Evolutionary conservation across 2,329 filamentous ascomycete genomes (phyloP), one percentile per base, ranked within the genome.

Genomic region (Epichloe glyceriae): DNA sequence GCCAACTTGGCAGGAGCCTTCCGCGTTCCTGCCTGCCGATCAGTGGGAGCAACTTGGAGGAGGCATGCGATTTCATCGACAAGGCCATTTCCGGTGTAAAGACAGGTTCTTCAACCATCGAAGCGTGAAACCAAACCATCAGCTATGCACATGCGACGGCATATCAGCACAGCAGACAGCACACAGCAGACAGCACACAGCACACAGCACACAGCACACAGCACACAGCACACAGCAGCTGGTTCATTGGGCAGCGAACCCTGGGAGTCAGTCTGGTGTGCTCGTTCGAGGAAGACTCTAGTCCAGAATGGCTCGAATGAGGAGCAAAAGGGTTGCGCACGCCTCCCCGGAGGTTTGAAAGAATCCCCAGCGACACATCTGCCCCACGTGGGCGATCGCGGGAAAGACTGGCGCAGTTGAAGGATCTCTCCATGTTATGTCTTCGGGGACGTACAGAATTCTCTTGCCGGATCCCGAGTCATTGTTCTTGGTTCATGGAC

Each of bases 21-120:
- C 35, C 35, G 15, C 14, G 1, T 37, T n/a, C 35, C 35, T n/a
- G 15, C 35, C 12, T 38, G 5, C 30, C 46, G 15, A 26, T 26
- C 26, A 3, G 26, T 26, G 0, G 26, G 26, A 26, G 26, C 26
- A 26, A 26, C 26, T 26, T 26, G 26, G 7, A 26, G 26, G 26
- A 26, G 1, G 26, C 26, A 26, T 30, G 15, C 39, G 47, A 37
- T 1, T 41, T 46, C 46, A 22, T 10, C 30, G 26, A 35, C 39
- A 17, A 33, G 22, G 41, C 35, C 40, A 52, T 45, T 49, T 42
- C 37, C 39, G 50, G 46, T 52, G 50, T 49, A 17, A 37, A 43
- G 37, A 17, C 44, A 26, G 20, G 44, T 22, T 6, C 26, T 15
- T 11, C 5, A 1, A 15, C 17, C 5, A 39, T 30, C 6, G 15